phyloP scores from a whole-genome alignment of 805 yeast species.

The Candida tammaniensis region DNA sequence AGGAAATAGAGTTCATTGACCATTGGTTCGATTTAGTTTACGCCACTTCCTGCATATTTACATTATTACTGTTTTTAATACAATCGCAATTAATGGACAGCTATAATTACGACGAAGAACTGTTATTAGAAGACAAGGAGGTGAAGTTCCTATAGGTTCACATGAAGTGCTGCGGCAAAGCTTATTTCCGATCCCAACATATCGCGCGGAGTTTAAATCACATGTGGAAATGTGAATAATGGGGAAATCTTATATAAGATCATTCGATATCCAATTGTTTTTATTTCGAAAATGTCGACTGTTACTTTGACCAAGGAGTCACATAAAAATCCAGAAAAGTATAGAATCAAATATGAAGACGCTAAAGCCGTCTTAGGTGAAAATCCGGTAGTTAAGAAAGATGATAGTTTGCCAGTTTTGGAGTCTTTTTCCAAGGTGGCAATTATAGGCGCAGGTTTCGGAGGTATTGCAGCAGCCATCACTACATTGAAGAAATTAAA shows the following conservation, averaged over 20 bases:
- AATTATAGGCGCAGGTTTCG: slow-evolving; percentile 42
- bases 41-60: slow-evolving; percentile 39
- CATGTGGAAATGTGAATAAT: too few relatives aligned
- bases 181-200: too few relatives aligned
- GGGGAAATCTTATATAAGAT: too few relatives aligned
- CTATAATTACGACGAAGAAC: slow-evolving; percentile 7
- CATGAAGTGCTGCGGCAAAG: too few relatives aligned
- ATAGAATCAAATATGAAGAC: slow-evolving; percentile 26
- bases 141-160: slow-evolving; percentile 6
- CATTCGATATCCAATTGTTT: too few relatives aligned
- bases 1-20: slow-evolving; percentile 47
- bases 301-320: slow-evolving; percentile 28
- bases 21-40: slow-evolving; percentile 53
- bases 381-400: slow-evolving; percentile 14
- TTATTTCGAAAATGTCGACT: slow-evolving; percentile 19
- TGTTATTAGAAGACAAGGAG: slow-evolving; percentile 7
- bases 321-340: slow-evolving; percentile 29
- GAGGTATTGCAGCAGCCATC: slow-evolving; percentile 33
- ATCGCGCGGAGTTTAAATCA: too few relatives aligned
- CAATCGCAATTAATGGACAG: slow-evolving; percentile 1
- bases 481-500: slow-evolving; percentile 23
- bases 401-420: slow-evolving; percentile 19
- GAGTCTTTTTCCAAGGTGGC: slow-evolving; percentile 28
- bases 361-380: slow-evolving; percentile 26
- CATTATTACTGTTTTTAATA: slow-evolving; percentile 15